Base-by-base conservation (phyloP, 2,329 filamentous ascomycete genomes). In the Cladosporium cucumerinum region DNA sequence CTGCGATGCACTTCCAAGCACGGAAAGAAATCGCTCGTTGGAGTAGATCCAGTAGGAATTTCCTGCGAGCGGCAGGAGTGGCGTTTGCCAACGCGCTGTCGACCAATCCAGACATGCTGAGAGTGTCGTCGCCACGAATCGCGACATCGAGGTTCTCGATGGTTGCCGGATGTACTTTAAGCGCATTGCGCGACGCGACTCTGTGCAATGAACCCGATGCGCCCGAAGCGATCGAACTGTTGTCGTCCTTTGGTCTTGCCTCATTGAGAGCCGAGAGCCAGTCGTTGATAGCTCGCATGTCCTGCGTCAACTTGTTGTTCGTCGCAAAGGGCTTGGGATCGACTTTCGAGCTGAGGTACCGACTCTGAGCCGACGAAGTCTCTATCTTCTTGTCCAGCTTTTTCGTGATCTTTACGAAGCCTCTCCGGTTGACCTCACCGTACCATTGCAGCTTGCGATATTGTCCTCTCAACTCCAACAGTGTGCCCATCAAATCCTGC, bases 391-490 rank as follows among this genome's bases (percentile, higher is more conserved):
- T 99, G 79, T 99, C 95, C 54, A 97, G 82, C 79, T 99, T 99
- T 82, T 99, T 99, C 60, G 95, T 97, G 77, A 99, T 99, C 81
- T 99, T 99, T 77, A 96, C 87, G 74, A 99, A 99, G 1, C 95
- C 95, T 69, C 92, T 86, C 61, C 93, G 87, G 77, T 99, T 99
- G 73, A 98, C 94, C 79, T 98, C 94, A 58, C 93, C 94, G 76
- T 98, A 99, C 93, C 93, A 98, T 77, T 96, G 91, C 61, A 99
- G 82, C 73, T 98, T 98, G 66, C 95, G 86, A 70, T 98, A 80
- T 75, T 96, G 91, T 61, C 89, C 89, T 65, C 95, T 87, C 66
- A 98, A 83, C 78, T 99, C 95, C 34, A 98, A 85, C 59, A 99
- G 82, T 39, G 93, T 93, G 39, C 90, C 92, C 82, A 96, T 90